Evolutionary conservation across 108 stramenopile species (phyloP), one percentile per base, ranked within the genome.

Genomic region (Skeletonema costatum): DNA sequence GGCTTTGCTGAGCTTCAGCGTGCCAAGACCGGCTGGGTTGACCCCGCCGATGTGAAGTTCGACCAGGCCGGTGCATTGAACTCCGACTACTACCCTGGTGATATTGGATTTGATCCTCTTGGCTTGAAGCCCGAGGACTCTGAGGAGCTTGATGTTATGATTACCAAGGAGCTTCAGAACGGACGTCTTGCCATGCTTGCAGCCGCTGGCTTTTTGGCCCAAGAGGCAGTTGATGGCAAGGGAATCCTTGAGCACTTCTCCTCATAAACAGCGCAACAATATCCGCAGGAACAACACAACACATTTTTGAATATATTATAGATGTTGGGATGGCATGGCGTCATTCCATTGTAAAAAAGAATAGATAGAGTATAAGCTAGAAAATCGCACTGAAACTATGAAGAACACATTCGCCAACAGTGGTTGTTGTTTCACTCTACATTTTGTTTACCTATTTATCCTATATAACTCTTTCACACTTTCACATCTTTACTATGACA

Each of bases 151-250:
- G 31, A 73, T 53, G 41, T 60, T 60, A 89, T 97, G 89, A 87
- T 87, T 30, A 95, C 91, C 58, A 70, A 70, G 50, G 95, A 96
- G 81, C 69, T 97, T 46, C 92, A 97, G 85, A 91, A 97, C 88
- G 94, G 96, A 76, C 90, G 96, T 35, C 84, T 97, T 60, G 96
- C 93, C 29, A 97, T 97, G 96, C 83, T 95, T 53, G 96, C 90
- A 19, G 79, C 93, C 58, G 85, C 92, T 31, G 96, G 96, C 31
- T 90, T 97, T 78, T 60, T 92, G 41, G 93, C 94, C 16, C 94
- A 95, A 79, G 90, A 95, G 78, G 83, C 91, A n/a, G 82, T 85
- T 9, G 85, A 91, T 70, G 91, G 91, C 19, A 86, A 91, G 84
- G 88, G 83, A 71, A 90, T 93, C 82, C 30, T 93, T 61, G 88